Percentiles rank a stretch among this genome's conserved stretches.
Evolutionary conservation across 2,329 filamentous ascomycete genomes (phyloP).

Genomic region (Diaporthe helianthi): DNA sequence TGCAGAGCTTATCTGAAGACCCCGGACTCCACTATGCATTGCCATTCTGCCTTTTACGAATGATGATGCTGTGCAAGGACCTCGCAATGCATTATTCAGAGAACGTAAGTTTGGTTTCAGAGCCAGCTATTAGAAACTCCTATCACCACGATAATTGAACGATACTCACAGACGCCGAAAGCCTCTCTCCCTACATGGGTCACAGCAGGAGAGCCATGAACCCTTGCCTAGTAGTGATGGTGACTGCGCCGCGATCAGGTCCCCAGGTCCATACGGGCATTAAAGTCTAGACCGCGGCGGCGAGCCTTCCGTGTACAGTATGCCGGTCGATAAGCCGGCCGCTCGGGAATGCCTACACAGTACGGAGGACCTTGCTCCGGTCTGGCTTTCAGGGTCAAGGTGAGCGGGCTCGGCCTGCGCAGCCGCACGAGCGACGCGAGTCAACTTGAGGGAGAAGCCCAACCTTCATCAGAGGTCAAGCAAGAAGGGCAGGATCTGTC

Average conservation of each 20-base stretch:
- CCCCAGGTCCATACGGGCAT: constrained; percentile 9
- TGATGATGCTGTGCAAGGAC: background rate
- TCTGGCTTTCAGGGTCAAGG: constrained; percentile 7
- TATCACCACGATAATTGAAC: constrained; percentile 4
- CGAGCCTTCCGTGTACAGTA: background rate
- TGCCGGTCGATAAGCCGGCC: constrained; percentile 8
- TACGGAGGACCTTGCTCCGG: background rate
- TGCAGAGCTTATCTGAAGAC: constrained; percentile 1
- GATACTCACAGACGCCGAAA: constrained; percentile 3
- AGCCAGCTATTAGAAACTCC: background rate
- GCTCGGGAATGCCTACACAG: constrained; percentile 6
- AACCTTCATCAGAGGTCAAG: constrained; percentile 15
- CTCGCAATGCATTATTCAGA: constrained; percentile 13
- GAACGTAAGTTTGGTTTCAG: constrained; percentile 8
- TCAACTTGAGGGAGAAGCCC: background rate
- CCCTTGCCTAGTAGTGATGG: background rate
- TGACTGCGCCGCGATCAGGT: constrained; percentile 17
- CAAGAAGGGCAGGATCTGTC: background rate
- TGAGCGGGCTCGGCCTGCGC: constrained; percentile 11
- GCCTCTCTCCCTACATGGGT: background rate
- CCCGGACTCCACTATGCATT: background rate
- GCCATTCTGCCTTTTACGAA: background rate
- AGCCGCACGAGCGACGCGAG: constrained; percentile 20
- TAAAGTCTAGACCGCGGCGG: constrained; percentile 10
- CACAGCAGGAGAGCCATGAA: background rate